Percentiles rank a stretch among this genome's conserved stretches.
phyloP scores from a whole-genome alignment of 2,329 filamentous ascomycete species.

The Ceratocystis diversiconidia region DNA sequence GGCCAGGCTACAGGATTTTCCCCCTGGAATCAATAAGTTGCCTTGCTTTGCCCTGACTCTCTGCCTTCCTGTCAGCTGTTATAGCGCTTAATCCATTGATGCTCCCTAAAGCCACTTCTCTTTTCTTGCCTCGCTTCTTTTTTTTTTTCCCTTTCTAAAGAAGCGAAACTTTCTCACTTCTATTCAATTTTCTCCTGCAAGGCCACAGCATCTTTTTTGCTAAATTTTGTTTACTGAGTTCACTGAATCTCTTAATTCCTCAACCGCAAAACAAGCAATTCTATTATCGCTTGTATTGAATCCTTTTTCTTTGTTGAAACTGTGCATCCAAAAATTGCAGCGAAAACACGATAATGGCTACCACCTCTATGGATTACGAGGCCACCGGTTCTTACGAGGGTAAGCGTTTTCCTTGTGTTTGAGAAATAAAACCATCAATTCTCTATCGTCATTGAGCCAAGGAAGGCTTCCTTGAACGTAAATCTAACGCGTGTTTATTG shows the following conservation, averaged over 20 bases:
- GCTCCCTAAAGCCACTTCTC: background rate
- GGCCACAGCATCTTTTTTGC: background rate
- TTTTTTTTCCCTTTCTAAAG: background rate
- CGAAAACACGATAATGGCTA: conserved; percentile 35
- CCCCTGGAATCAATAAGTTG: conserved; percentile 1
- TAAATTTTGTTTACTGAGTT: background rate
- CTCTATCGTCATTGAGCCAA: background rate
- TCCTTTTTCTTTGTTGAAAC: conserved; percentile 22
- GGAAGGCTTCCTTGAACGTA: background rate
- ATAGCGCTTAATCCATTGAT: conserved; percentile 1
- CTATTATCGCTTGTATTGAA: conserved; percentile 20
- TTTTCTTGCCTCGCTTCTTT: background rate
- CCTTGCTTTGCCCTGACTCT: background rate
- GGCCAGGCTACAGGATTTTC: conserved; percentile 9
- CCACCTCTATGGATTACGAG: conserved; percentile 57
- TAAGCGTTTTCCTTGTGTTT: conserved; percentile 23
- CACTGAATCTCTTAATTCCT: background rate
- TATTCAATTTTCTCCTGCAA: background rate
- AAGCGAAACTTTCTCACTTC: background rate
- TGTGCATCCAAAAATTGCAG: conserved; percentile 15
- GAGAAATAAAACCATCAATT: background rate
- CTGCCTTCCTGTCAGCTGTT: background rate
- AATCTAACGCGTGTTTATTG: background rate
- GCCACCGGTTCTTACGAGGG: conserved; percentile 53
- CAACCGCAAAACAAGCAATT: background rate